phyloP scores from a whole-genome alignment of 164 flowering plant species.

The Berberis vulgaris region DNA sequence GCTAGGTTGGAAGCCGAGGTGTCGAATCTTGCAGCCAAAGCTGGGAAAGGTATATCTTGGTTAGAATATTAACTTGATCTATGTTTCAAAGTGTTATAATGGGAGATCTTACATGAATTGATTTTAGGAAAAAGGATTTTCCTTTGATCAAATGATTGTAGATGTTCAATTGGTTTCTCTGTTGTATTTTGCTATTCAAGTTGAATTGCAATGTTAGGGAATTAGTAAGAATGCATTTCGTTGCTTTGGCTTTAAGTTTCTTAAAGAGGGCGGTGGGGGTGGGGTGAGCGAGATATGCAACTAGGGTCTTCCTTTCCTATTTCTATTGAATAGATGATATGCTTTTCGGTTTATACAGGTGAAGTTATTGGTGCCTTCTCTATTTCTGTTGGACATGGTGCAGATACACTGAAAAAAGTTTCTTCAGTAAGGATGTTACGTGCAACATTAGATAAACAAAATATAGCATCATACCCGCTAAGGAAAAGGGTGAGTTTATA shows the following conservation, averaged over 20 bases:
- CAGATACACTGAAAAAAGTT: conserved; percentile 48
- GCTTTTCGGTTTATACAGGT: conserved; percentile 31
- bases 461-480: conserved; percentile 49
- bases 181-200: no score
- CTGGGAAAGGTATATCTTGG: conserved; percentile 74
- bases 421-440: conserved; percentile 64
- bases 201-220: no score
- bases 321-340: not conserved
- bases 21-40: conserved; percentile 90
- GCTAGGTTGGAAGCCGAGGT: conserved; percentile 92
- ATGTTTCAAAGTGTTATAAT: not conserved
- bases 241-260: no score
- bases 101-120: not conserved
- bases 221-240: no score
- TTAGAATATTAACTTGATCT: not conserved
- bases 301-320: not conserved
- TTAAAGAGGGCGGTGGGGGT: no score
- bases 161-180: no score
- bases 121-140: no score
- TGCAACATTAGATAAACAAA: conserved; percentile 37
- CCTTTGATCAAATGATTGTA: no score
- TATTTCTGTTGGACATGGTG: conserved; percentile 63
- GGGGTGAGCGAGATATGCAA: no score
- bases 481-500: conserved; percentile 46
- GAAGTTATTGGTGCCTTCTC: conserved; percentile 91